Conservation (phyloP, 345 rosid species). For the Aegle marmelos region DNA sequence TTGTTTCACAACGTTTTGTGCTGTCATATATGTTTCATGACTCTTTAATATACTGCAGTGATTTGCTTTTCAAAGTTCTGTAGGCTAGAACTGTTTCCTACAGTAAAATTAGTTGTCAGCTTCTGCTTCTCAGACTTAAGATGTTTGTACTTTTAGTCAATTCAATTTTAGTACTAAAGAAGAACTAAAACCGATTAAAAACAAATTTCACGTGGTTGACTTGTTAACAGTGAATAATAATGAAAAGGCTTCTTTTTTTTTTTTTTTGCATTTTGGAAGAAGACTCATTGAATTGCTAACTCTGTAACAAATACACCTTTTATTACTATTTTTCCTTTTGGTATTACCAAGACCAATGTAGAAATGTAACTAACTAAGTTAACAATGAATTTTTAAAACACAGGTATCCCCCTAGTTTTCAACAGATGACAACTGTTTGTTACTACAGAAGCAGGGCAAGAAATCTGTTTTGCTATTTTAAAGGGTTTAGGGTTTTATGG, state of each 20-base stretch:
- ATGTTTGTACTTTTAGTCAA: neutral
- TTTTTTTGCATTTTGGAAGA: too few species aligned
- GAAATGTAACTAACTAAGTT: neutral
- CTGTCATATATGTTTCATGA: neutral
- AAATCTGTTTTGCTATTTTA: neutral
- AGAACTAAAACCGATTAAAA: too few species aligned
- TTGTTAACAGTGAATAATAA: neutral
- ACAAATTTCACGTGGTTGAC: neutral
- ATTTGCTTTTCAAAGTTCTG: neutral
- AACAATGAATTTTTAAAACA: neutral
- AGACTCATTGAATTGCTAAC: neutral
- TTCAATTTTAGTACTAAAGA: neutral
- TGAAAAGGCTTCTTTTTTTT: neutral
- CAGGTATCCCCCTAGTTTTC: neutral
- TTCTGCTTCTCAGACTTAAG: neutral
- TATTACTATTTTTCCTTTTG: neutral
- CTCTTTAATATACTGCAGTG: neutral
- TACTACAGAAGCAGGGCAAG: neutral
- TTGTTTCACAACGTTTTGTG: neutral
- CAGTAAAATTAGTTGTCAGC: neutral
- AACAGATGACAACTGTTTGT: neutral
- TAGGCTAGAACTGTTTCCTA: neutral
- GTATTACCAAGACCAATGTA: neutral
- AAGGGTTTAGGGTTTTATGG: neutral
- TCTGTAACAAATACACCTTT: neutral